A percentile compares a stretch with the other conserved stretches of the same genome.
Conservation (phyloP, 2,329 filamentous ascomycete genomes). For the Rhynchosporium graminicola region DNA sequence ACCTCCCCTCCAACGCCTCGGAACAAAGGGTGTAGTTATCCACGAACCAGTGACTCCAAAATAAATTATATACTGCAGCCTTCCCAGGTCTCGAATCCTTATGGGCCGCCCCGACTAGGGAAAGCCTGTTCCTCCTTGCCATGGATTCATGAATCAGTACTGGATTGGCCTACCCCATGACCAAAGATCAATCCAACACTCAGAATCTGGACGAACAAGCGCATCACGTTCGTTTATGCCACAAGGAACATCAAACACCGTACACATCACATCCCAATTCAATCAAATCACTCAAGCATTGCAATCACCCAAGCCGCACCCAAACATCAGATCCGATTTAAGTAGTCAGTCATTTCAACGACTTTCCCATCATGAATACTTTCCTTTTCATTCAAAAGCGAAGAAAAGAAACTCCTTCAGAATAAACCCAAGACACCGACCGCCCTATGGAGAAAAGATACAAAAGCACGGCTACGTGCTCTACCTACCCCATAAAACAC, state of each 20-base stretch:
- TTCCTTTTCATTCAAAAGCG: too few relatives aligned
- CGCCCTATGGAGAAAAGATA: too few relatives aligned
- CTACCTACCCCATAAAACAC: too few relatives aligned
- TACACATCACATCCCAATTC: background rate
- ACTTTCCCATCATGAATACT: too few relatives aligned
- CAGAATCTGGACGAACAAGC: too few relatives aligned
- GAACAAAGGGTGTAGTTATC: background rate
- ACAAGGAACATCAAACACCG: slow-evolving; percentile 5
- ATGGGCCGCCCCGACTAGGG: background rate
- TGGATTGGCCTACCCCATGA: background rate
- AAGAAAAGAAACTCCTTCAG: too few relatives aligned
- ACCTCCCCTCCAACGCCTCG: too few relatives aligned
- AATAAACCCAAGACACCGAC: too few relatives aligned
- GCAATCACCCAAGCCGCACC: background rate
- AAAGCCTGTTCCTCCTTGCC: slow-evolving; percentile 1
- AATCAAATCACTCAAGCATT: background rate
- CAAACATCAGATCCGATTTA: too few relatives aligned
- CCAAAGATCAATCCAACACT: background rate
- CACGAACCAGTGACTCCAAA: background rate
- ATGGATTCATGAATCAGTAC: background rate
- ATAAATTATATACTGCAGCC: background rate
- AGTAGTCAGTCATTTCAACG: too few relatives aligned
- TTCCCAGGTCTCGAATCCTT: background rate
- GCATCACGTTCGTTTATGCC: background rate
- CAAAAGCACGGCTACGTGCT: too few relatives aligned